Conservation (phyloP, 768 basidiomycete genomes). For the Pleurotus djamor region DNA sequence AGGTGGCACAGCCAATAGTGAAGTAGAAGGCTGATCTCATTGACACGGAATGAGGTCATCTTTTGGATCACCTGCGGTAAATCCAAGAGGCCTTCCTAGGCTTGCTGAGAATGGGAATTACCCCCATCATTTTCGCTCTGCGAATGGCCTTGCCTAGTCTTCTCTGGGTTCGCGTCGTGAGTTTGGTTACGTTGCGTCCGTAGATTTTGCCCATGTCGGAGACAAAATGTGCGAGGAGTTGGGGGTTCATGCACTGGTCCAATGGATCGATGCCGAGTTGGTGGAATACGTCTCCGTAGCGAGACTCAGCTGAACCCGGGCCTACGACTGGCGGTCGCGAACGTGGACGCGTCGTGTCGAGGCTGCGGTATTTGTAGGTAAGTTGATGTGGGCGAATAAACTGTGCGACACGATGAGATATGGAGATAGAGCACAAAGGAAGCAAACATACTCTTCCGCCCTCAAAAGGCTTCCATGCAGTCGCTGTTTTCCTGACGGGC, state of each 20-base stretch:
- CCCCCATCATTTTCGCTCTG: slow-evolving; percentile 88
- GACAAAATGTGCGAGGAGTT: slow-evolving; percentile 55
- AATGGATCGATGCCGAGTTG: slow-evolving; percentile 75
- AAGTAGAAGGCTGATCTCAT: not conserved
- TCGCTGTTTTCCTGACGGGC: not conserved
- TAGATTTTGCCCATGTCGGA: slow-evolving; percentile 82
- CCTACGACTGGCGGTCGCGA: slow-evolving; percentile 43
- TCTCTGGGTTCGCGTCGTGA: slow-evolving; percentile 81
- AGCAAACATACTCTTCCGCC: slow-evolving; percentile 1
- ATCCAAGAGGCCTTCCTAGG: slow-evolving; percentile 9
- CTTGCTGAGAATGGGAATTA: slow-evolving; percentile 60
- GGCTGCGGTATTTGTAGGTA: slow-evolving; percentile 32
- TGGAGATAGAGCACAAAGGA: slow-evolving; percentile 4
- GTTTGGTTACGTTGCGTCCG: slow-evolving; percentile 60
- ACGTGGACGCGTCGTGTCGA: slow-evolving; percentile 13
- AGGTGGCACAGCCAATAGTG: not conserved
- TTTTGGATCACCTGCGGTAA: slow-evolving; percentile 3
- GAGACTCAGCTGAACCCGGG: slow-evolving; percentile 53
- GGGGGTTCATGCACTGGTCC: slow-evolving; percentile 59
- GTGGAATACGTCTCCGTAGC: slow-evolving; percentile 63
- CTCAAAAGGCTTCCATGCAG: slow-evolving; percentile 10
- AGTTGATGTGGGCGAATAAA: slow-evolving; percentile 47
- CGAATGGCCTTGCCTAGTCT: slow-evolving; percentile 82
- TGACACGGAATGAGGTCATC: not conserved
- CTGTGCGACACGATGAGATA: slow-evolving; percentile 19